A percentile compares a stretch with the other conserved stretches of the same genome.
These are phyloP conservation scores for Penicillium sp. DNA, from an alignment of 2,329 filamentous ascomycete genomes.

Conservation along the genomic window DNA sequence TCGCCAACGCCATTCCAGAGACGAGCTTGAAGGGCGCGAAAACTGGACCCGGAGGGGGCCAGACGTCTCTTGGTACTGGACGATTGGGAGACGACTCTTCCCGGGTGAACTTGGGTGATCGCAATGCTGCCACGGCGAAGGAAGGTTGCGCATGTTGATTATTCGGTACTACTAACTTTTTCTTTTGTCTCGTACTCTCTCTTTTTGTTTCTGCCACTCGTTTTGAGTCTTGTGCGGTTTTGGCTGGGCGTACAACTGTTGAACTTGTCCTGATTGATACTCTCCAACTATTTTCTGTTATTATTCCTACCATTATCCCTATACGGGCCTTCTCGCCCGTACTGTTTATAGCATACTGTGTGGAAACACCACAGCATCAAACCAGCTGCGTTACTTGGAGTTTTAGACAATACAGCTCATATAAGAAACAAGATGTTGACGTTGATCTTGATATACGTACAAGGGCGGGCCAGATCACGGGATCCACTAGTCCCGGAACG, in stretches of 20 bases:
- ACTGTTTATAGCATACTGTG: background rate
- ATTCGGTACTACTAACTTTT: background rate
- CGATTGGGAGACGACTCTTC: slow-evolving; percentile 46
- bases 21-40: slow-evolving; percentile 87
- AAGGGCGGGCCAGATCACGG: slow-evolving; percentile 12
- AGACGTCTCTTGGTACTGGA: slow-evolving; percentile 52
- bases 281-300: background rate
- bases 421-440: background rate
- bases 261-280: slow-evolving; percentile 4
- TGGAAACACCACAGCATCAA: background rate
- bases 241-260: slow-evolving; percentile 6
- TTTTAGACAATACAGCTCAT: background rate
- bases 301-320: background rate
- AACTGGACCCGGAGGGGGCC: slow-evolving; percentile 58
- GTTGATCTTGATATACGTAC: background rate
- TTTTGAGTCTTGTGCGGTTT: background rate
- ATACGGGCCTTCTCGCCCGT: background rate
- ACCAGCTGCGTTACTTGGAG: background rate
- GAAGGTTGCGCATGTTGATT: slow-evolving; percentile 82
- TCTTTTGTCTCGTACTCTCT: background rate
- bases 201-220: slow-evolving; percentile 1
- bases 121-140: slow-evolving; percentile 71
- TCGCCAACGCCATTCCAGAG: slow-evolving; percentile 96
- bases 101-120: slow-evolving; percentile 76
- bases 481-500: slow-evolving; percentile 10